These are phyloP conservation scores for Suillus tomentosus DNA, from an alignment of 768 basidiomycete genomes.

Conservation along the genomic window DNA sequence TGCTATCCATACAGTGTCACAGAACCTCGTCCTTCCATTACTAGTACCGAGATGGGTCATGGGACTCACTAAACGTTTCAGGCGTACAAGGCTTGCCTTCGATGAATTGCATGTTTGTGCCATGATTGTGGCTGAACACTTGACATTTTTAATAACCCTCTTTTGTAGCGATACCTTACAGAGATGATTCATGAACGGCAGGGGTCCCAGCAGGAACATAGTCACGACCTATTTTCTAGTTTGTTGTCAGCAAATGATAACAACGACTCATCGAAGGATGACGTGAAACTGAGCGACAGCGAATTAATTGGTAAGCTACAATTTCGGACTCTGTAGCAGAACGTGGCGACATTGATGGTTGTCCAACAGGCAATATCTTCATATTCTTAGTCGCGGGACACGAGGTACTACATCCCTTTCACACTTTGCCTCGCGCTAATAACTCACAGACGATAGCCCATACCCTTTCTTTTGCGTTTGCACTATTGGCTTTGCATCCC, in stretches of 20 bases:
- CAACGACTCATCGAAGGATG: slow-evolving; percentile 26
- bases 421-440: neutral
- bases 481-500: slow-evolving; percentile 41
- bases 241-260: slow-evolving; percentile 52
- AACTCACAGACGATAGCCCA: slow-evolving; percentile 34
- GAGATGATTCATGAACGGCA: slow-evolving; percentile 56
- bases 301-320: slow-evolving; percentile 41
- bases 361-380: slow-evolving; percentile 37
- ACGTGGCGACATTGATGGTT: neutral
- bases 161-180: slow-evolving; percentile 42
- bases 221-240: slow-evolving; percentile 54
- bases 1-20: slow-evolving; percentile 46
- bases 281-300: slow-evolving; percentile 40
- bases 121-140: neutral
- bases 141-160: neutral
- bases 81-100: slow-evolving; percentile 39
- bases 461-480: slow-evolving; percentile 35
- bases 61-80: slow-evolving; percentile 35
- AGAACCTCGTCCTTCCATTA: slow-evolving; percentile 39
- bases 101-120: slow-evolving; percentile 43
- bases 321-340: neutral
- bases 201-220: slow-evolving; percentile 37
- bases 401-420: slow-evolving; percentile 39
- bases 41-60: slow-evolving; percentile 43
- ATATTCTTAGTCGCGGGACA: slow-evolving; percentile 60